Percentiles rank a stretch among this genome's conserved stretches.
Evolutionary conservation across 2,329 filamentous ascomycete species (phyloP).

Genomic region (Dothideomycetidae sp.): DNA sequence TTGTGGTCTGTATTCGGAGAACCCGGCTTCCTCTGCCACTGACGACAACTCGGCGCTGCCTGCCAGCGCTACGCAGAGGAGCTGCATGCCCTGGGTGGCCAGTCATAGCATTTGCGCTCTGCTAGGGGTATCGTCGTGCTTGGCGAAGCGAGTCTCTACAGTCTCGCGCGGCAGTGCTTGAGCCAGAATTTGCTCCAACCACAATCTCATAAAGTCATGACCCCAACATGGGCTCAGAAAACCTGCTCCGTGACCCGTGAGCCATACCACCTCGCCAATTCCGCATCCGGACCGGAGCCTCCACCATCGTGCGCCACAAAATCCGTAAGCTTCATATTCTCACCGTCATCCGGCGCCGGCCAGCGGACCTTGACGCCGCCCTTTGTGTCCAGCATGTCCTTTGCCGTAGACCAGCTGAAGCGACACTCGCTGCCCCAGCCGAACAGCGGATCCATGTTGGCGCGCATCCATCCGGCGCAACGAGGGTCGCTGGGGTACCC

Average conservation of each 20-base stretch:
- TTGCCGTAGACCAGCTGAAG: conserved; percentile 92
- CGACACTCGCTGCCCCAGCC: conserved; percentile 89
- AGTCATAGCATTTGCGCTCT: too few species aligned
- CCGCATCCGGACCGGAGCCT: conserved; percentile 34
- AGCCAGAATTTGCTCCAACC: too few species aligned
- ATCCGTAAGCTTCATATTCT: conserved; percentile 55
- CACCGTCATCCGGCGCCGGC: conserved; percentile 59
- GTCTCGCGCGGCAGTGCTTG: too few species aligned
- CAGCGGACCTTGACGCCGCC: conserved; percentile 61
- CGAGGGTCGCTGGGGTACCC: conserved; percentile 83
- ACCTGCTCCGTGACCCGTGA: conserved; percentile 53
- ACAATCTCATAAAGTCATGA: too few species aligned
- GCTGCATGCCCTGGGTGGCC: background rate
- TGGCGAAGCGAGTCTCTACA: too few species aligned
- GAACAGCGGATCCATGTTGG: conserved; percentile 83
- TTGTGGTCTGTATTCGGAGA: too few species aligned
- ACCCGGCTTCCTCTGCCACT: too few species aligned
- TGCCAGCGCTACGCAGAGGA: too few species aligned
- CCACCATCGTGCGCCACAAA: conserved; percentile 47
- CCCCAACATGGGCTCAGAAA: too few species aligned
- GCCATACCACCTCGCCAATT: conserved; percentile 74
- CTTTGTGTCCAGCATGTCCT: conserved; percentile 79
- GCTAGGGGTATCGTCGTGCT: too few species aligned
- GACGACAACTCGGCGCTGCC: too few species aligned
- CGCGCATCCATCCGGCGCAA: conserved; percentile 67